These are phyloP conservation scores for Escovopsis sp. DNA, from an alignment of 2,329 filamentous ascomycete species.

Conservation along the genomic window DNA sequence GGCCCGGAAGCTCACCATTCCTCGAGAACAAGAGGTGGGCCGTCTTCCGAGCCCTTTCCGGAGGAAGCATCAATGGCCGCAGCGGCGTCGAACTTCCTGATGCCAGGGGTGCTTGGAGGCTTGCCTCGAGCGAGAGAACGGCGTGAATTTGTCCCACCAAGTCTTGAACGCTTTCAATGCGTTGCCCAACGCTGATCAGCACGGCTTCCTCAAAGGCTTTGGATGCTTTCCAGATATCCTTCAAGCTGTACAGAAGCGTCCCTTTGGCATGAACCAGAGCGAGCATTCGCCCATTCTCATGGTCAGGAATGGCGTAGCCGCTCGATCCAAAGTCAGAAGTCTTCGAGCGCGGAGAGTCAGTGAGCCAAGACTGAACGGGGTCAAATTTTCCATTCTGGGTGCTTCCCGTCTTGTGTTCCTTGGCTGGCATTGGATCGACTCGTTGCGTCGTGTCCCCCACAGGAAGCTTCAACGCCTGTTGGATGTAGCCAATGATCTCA, in stretches of 20 bases:
- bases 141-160: slow-evolving; percentile 66
- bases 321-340: slow-evolving; percentile 19
- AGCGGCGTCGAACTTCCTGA: slow-evolving; percentile 3
- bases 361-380: too few relatives aligned
- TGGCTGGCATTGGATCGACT: background rate
- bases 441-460: background rate
- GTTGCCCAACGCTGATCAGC: slow-evolving; percentile 65
- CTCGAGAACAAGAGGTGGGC: slow-evolving; percentile 68
- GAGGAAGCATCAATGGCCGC: slow-evolving; percentile 60
- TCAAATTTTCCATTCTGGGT: background rate
- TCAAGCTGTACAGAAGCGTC: slow-evolving; percentile 90
- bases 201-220: slow-evolving; percentile 91
- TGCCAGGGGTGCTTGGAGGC: slow-evolving; percentile 4
- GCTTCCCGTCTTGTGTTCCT: background rate
- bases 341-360: background rate
- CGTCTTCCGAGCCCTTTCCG: slow-evolving; percentile 70
- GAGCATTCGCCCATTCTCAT: slow-evolving; percentile 83
- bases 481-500: slow-evolving; percentile 72
- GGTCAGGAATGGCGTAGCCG: slow-evolving; percentile 70
- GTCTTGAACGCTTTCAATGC: slow-evolving; percentile 54
- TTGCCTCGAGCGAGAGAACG: slow-evolving; percentile 38
- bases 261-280: slow-evolving; percentile 94
- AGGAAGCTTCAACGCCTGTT: slow-evolving; percentile 48
- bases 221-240: slow-evolving; percentile 67
- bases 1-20: slow-evolving; percentile 63